phyloP scores from a whole-genome alignment of 352 stramenopile species.

The Phytopythium ostracodes region DNA sequence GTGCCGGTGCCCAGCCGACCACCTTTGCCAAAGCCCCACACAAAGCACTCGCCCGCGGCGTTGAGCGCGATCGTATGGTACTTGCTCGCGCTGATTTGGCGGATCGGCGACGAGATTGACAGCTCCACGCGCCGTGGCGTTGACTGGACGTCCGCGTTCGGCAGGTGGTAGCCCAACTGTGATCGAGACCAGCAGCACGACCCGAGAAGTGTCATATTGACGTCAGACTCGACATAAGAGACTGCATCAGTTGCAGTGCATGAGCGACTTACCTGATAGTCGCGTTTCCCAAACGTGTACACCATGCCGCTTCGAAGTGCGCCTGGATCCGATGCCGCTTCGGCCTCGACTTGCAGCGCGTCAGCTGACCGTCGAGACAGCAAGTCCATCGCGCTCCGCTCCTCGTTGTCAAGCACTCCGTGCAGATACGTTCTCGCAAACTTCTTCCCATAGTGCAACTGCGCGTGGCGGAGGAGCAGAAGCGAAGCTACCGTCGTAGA shows the following conservation, averaged over 20 bases:
- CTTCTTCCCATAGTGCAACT: conserved; percentile 36
- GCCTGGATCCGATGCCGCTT: conserved; percentile 1
- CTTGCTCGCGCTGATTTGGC: conserved; percentile 72
- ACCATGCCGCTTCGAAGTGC: conserved; percentile 37
- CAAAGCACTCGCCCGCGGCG: conserved; percentile 58
- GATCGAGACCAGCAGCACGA: background rate
- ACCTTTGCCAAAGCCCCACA: conserved; percentile 83
- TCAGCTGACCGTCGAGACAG: conserved; percentile 23
- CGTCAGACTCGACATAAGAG: background rate
- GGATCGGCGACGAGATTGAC: conserved; percentile 37
- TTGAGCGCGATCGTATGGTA: conserved; percentile 80
- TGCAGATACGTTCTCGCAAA: conserved; percentile 55
- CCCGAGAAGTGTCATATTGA: background rate
- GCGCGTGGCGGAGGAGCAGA: conserved; percentile 62
- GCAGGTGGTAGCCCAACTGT: conserved; percentile 79
- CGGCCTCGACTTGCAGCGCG: conserved; percentile 9
- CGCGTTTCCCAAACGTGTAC: conserved; percentile 83
- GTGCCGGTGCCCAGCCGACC: conserved; percentile 68
- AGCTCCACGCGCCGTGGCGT: conserved; percentile 64
- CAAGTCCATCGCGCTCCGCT: conserved; percentile 65
- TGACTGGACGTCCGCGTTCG: conserved; percentile 70
- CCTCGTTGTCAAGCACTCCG: conserved; percentile 41
- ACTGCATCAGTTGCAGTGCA: background rate
- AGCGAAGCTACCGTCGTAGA: conserved; percentile 39
- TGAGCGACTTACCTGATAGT: conserved; percentile 58